These are phyloP conservation scores for Penicillium silybi DNA, from an alignment of 495 filamentous ascomycete species.

Conservation along the genomic window DNA sequence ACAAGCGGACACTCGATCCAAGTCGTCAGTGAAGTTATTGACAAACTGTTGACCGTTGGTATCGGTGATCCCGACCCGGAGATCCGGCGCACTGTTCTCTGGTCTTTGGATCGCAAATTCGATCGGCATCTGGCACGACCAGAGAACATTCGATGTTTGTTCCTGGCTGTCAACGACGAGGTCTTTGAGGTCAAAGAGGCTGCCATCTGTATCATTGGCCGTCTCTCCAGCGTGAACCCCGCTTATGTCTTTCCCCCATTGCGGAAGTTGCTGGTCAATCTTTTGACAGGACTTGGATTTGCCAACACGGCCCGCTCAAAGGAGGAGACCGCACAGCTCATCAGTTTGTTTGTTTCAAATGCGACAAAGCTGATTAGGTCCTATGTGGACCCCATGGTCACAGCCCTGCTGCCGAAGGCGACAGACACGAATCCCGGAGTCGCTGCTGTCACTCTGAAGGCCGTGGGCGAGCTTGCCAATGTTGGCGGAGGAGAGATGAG, in stretches of 20 bases:
- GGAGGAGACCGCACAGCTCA: conserved; percentile 89
- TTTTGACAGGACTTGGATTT: conserved; percentile 91
- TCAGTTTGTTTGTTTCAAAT: conserved; percentile 87
- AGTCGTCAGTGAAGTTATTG: conserved; percentile 95
- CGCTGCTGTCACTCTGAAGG: conserved; percentile 86
- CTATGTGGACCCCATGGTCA: conserved; percentile 92
- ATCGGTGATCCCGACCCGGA: conserved; percentile 86
- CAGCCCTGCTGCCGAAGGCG: conserved; percentile 83
- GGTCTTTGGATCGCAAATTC: conserved; percentile 86
- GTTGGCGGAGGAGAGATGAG: conserved; percentile 92
- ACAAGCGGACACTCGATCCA: conserved; percentile 94
- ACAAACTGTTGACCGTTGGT: conserved; percentile 89
- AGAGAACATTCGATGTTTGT: conserved; percentile 91
- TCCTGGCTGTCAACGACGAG: conserved; percentile 95
- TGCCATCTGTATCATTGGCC: conserved; percentile 91
- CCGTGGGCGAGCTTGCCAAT: conserved; percentile 86
- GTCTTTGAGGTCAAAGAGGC: conserved; percentile 88
- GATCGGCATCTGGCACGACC: conserved; percentile 92
- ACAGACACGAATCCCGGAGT: conserved; percentile 78
- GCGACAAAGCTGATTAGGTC: conserved; percentile 88
- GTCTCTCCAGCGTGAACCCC: conserved; percentile 85
- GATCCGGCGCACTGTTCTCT: conserved; percentile 82
- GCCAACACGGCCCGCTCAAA: conserved; percentile 91
- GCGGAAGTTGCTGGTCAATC: conserved; percentile 89
- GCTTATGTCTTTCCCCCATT: conserved; percentile 95